Percentiles rank a stretch among this genome's conserved stretches.
Conservation (phyloP, 2,329 filamentous ascomycete genomes). For the Fusarium paranaense region DNA sequence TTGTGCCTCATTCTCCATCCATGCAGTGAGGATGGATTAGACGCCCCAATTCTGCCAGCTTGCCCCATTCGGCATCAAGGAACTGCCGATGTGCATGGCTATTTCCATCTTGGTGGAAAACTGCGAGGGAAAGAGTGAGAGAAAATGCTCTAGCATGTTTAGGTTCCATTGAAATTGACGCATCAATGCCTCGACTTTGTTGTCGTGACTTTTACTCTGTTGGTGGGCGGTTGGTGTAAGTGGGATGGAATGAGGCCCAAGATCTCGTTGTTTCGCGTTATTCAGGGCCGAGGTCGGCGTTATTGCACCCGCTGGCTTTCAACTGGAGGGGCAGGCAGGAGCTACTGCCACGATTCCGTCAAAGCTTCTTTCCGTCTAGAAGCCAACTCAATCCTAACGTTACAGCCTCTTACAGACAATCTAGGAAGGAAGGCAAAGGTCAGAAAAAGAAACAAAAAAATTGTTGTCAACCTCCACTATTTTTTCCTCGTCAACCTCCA, state of each 20-base stretch:
- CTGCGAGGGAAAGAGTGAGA: background rate
- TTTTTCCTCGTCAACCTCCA: background rate
- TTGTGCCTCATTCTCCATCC: conserved; percentile 18
- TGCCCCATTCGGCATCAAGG: conserved; percentile 18
- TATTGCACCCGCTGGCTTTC: conserved; percentile 25
- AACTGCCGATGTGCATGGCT: conserved; percentile 26
- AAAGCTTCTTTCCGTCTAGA: conserved; percentile 17
- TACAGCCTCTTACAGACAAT: background rate
- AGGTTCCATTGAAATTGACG: background rate
- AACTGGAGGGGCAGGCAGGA: conserved; percentile 15
- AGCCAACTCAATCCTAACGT: background rate
- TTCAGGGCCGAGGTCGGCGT: conserved; percentile 40
- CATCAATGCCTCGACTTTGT: background rate
- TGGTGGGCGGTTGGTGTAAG: conserved; percentile 13
- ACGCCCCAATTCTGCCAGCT: conserved; percentile 14
- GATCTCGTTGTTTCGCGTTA: conserved; percentile 41
- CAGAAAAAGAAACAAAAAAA: conserved; percentile 1
- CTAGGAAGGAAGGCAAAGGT: background rate
- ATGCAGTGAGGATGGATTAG: conserved; percentile 9
- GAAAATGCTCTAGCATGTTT: background rate
- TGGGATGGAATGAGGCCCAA: conserved; percentile 9
- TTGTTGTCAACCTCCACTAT: background rate
- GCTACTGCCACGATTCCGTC: background rate
- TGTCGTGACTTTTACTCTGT: background rate
- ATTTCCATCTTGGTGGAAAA: conserved; percentile 10